A percentile compares a stretch with the other conserved stretches of the same genome.
phyloP scores from a whole-genome alignment of 2,329 filamentous ascomycete species.

The Lachnellula suecica region DNA sequence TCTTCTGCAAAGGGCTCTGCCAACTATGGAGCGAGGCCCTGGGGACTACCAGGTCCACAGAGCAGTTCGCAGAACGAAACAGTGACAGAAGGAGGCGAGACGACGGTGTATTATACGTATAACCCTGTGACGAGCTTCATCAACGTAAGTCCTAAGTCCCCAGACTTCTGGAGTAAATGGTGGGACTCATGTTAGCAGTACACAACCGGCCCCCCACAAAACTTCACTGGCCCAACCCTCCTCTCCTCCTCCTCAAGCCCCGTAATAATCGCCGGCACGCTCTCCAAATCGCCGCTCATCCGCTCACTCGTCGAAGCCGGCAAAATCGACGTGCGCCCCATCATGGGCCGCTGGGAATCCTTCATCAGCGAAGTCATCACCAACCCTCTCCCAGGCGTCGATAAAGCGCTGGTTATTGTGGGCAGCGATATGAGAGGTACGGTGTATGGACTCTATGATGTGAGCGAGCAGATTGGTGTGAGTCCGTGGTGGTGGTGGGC shows the following conservation, averaged over 20 bases:
- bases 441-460: conserved; percentile 69
- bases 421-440: conserved; percentile 65
- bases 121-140: conserved; percentile 25
- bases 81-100: conserved; percentile 3
- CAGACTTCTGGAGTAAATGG: not conserved
- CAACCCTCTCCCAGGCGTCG: conserved; percentile 54
- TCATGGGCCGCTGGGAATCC: conserved; percentile 68
- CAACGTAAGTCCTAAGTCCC: conserved; percentile 22
- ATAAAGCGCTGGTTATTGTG: conserved; percentile 63
- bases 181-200: conserved; percentile 37
- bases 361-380: conserved; percentile 60
- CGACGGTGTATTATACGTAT: conserved; percentile 28
- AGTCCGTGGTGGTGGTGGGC: conserved; percentile 63
- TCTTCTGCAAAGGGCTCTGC: not conserved
- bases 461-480: conserved; percentile 73
- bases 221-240: conserved; percentile 44
- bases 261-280: conserved; percentile 67
- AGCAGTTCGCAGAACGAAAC: conserved; percentile 18
- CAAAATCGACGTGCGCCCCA: conserved; percentile 55
- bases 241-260: conserved; percentile 40
- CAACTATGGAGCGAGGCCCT: not conserved
- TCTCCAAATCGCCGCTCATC: conserved; percentile 63
- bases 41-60: not conserved
- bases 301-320: conserved; percentile 53
- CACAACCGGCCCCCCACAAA: conserved; percentile 39